Conservation (phyloP, 2,329 filamentous ascomycete genomes). For the Didymella keratinophila region DNA sequence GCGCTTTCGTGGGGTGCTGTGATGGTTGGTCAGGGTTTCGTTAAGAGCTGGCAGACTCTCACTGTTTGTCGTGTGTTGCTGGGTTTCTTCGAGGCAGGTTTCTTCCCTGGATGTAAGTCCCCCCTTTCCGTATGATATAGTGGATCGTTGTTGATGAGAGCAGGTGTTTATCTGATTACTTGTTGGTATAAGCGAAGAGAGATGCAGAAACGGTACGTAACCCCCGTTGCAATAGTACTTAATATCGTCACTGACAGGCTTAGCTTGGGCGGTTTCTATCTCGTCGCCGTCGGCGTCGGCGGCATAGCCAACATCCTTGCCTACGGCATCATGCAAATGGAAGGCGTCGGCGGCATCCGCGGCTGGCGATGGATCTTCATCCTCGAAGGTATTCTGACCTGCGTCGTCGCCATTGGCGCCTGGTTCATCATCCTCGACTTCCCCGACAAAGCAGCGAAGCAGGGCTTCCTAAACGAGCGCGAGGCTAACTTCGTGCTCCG, state of each 20-base stretch:
- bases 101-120: slow-evolving; percentile 38
- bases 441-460: slow-evolving; percentile 36
- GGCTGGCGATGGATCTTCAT: slow-evolving; percentile 46
- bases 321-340: slow-evolving; percentile 41
- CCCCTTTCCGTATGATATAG: too few relatives aligned
- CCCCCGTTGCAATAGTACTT: too few relatives aligned
- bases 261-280: slow-evolving; percentile 35
- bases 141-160: not conserved
- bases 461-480: slow-evolving; percentile 31
- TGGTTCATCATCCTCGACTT: slow-evolving; percentile 42
- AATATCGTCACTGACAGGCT: not conserved
- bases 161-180: slow-evolving; percentile 33
- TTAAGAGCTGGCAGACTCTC: slow-evolving; percentile 34
- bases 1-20: slow-evolving; percentile 37
- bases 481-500: slow-evolving; percentile 31
- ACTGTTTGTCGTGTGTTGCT: slow-evolving; percentile 33
- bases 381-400: slow-evolving; percentile 39
- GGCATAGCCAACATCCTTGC: slow-evolving; percentile 40
- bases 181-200: slow-evolving; percentile 41
- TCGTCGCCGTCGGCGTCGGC: slow-evolving; percentile 37
- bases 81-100: slow-evolving; percentile 37
- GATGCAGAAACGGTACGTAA: slow-evolving; percentile 32
- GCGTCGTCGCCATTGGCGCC: slow-evolving; percentile 34
- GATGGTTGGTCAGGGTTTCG: slow-evolving; percentile 40
- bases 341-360: slow-evolving; percentile 30